Evolutionary conservation across 257 asterid species (phyloP).

Genomic region (Nicotiana undulata): DNA sequence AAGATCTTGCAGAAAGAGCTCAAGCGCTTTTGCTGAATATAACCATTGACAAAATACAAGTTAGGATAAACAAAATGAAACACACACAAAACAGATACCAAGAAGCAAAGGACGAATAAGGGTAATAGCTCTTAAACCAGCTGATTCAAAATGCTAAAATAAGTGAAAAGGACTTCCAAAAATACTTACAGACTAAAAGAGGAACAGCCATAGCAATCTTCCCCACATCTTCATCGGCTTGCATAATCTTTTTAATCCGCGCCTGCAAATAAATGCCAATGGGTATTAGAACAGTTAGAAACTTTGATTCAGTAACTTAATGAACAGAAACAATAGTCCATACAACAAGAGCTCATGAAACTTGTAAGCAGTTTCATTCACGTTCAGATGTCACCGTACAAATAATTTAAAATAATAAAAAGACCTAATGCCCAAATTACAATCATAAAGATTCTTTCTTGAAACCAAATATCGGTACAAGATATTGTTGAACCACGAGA

Average conservation of each 20-base stretch:
- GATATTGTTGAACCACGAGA: background rate
- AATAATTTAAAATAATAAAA: background rate
- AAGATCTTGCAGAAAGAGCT: slow-evolving; percentile 74
- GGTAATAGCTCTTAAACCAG: background rate
- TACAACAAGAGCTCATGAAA: background rate
- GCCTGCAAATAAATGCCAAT: slow-evolving; percentile 32
- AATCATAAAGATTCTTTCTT: background rate
- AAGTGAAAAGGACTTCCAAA: background rate
- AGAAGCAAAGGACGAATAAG: background rate
- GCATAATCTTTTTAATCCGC: slow-evolving; percentile 86
- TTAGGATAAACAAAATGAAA: background rate
- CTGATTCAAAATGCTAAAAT: background rate
- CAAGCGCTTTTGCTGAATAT: slow-evolving; percentile 72
- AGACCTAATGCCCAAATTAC: background rate
- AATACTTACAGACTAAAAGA: slow-evolving; percentile 62
- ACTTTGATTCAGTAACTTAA: background rate
- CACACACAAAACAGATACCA: background rate
- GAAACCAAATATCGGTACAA: background rate
- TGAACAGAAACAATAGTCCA: background rate
- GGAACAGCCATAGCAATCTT: slow-evolving; percentile 91
- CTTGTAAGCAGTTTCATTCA: background rate
- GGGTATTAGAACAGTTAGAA: background rate
- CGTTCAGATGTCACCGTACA: background rate
- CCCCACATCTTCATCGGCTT: slow-evolving; percentile 85
- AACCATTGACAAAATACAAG: background rate